Conservation (phyloP, 257 asterid genomes). For the Thymus mandschuricus region DNA sequence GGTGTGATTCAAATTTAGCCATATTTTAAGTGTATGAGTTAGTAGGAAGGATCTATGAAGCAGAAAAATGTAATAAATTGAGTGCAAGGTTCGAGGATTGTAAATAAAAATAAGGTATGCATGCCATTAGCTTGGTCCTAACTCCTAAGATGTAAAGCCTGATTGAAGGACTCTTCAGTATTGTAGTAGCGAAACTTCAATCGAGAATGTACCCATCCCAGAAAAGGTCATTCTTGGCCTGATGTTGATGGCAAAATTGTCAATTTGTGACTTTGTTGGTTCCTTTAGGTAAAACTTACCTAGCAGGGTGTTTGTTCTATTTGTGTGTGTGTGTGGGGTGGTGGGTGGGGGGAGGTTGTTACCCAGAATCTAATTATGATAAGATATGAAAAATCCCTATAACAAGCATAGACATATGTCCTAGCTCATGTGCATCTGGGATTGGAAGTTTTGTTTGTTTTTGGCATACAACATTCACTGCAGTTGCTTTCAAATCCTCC, state of each 20-base stretch:
- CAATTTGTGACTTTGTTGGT: background rate
- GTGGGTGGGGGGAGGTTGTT: background rate
- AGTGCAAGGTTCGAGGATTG: background rate
- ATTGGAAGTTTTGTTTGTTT: background rate
- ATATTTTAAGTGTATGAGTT: constrained; percentile 2
- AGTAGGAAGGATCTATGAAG: background rate
- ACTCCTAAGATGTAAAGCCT: background rate
- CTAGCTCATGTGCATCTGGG: background rate
- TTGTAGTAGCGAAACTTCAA: background rate
- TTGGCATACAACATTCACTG: background rate
- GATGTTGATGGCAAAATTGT: background rate
- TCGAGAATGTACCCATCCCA: background rate
- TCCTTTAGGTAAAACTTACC: background rate
- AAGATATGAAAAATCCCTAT: background rate
- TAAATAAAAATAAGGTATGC: background rate
- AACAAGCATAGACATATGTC: constrained; percentile 3
- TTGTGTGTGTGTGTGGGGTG: too few species aligned
- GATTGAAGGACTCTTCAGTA: background rate
- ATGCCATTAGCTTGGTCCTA: background rate
- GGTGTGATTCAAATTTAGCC: constrained; percentile 1
- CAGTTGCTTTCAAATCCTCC: constrained; percentile 10
- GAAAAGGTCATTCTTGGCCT: background rate
- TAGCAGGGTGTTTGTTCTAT: background rate
- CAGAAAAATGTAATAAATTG: background rate
- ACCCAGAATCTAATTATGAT: background rate